Base-by-base conservation (phyloP, 1,284 basidiomycete species). In the Pterulicium gracile region DNA sequence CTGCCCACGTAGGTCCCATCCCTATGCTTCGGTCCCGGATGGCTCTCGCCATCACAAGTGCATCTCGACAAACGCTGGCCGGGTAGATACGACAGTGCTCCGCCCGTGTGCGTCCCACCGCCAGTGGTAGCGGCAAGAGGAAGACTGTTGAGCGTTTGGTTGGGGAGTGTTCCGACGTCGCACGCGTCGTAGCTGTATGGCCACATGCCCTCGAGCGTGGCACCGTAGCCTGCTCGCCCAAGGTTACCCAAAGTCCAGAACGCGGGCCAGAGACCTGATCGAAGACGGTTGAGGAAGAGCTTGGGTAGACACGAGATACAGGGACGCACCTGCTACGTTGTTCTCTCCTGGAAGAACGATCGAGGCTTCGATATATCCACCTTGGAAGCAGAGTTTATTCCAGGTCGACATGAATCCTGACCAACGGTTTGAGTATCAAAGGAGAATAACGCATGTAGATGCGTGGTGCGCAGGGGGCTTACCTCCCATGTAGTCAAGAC, bases 51-150 rank as follows among this genome's bases (percentile, higher is more conserved):
- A 0, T 65, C 57, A 56, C 88, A 91, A 0, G 87, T 89, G 60
- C 88, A 91, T 3, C 80, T 66, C 2, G 82, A 87, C 2, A 91
- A 66, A 34, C 78, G 69, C 56, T 90, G 87, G 1, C 87, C 88
- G 2, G 82, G 80, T 2, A 88, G 72, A 58, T 70, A 82, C 0
- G 79, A 81, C 10, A 68, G 52, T 2, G 56, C 55, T 17, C 62
- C 61, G 27, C 62, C 63, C 24, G 61, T 60, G 12, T 61, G 58
- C 19, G 59, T 50, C 52, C 75, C 73, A 10, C 78, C 77, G 32
- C 66, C 64, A 3, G 66, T 58, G 5, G 62, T 63, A 0, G 73
- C 69, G 24, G 65, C 68, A 2, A 49, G 55, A 1, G 70, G 73
- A 15, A 57, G 52, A 1, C 68, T 71, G 45, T 68, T 62, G 12